These are phyloP conservation scores for Schoenoplectus triqueter DNA, from an alignment of 202 grass and related monocot species.

Conservation along the genomic window DNA sequence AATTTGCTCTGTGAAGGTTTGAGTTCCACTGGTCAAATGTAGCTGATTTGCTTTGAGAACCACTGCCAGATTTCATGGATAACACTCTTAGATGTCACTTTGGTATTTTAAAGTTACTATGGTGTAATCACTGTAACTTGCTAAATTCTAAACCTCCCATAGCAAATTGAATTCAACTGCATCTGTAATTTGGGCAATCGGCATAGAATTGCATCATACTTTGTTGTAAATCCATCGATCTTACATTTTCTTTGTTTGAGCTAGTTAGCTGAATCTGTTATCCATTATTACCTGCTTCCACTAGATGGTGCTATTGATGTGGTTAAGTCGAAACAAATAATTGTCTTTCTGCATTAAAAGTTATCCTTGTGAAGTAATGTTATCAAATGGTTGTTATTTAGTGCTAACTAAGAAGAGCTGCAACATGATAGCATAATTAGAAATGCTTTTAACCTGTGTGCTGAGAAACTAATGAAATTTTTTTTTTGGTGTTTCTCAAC, in stretches of 20 bases:
- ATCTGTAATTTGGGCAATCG: neutral
- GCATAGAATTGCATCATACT: neutral
- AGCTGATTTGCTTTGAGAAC: neutral
- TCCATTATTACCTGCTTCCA: neutral
- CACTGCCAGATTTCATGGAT: neutral
- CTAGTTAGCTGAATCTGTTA: neutral
- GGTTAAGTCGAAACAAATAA: neutral
- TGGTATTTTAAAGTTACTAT: neutral
- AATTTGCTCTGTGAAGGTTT: slow-evolving; percentile 8
- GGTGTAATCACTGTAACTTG: neutral
- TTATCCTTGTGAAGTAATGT: neutral
- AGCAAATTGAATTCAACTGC: neutral
- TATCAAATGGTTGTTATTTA: neutral
- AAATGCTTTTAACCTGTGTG: slow-evolving; percentile 20
- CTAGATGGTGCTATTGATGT: neutral
- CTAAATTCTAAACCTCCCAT: neutral
- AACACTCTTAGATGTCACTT: neutral
- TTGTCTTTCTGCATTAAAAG: neutral
- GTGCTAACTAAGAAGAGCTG: neutral
- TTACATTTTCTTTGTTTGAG: neutral
- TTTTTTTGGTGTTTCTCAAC: slow-evolving; percentile 8
- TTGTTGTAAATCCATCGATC: slow-evolving; percentile 1
- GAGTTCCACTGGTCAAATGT: slow-evolving; percentile 18
- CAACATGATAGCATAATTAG: slow-evolving; percentile 22
- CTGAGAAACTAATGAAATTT: slow-evolving; percentile 31